phyloP scores from a whole-genome alignment of 2,329 filamentous ascomycete genomes.

The Endoconidiophora polonica region DNA sequence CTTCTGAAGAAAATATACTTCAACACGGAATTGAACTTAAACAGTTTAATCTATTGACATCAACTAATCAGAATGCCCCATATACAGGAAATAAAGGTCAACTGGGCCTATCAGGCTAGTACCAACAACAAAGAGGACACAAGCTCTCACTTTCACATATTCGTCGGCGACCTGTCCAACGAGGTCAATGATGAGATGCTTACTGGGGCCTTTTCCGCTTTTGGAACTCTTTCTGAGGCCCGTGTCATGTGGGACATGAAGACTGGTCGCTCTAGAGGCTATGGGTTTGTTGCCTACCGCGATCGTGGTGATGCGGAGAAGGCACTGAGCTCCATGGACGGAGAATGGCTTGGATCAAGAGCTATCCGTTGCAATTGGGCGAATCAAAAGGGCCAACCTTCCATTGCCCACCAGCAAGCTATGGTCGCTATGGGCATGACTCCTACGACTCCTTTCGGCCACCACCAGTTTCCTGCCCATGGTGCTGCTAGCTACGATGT shows the following conservation, averaged over 20 bases:
- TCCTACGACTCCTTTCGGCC: conserved; percentile 86
- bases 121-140: conserved; percentile 90
- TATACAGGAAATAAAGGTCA: conserved; percentile 83
- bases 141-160: conserved; percentile 96
- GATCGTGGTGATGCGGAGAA: conserved; percentile 90
- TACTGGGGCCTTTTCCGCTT: conserved; percentile 84
- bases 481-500: conserved; percentile 96
- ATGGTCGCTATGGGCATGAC: conserved; percentile 98
- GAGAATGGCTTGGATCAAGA: conserved; percentile 94
- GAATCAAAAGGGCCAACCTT: conserved; percentile 99
- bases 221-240: conserved; percentile 89
- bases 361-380: conserved; percentile 99
- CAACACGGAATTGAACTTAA: neutral
- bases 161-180: conserved; percentile 93
- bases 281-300: conserved; percentile 94
- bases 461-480: conserved; percentile 95
- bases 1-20: neutral
- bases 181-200: conserved; percentile 97
- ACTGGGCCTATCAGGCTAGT: conserved; percentile 99
- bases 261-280: conserved; percentile 90
- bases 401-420: conserved; percentile 91
- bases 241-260: conserved; percentile 99
- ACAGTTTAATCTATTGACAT: neutral
- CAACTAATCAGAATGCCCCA: neutral
- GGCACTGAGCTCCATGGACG: conserved; percentile 92